phyloP scores from a whole-genome alignment of 148 eudicot genomes.

The Hydrangea macrophylla region DNA sequence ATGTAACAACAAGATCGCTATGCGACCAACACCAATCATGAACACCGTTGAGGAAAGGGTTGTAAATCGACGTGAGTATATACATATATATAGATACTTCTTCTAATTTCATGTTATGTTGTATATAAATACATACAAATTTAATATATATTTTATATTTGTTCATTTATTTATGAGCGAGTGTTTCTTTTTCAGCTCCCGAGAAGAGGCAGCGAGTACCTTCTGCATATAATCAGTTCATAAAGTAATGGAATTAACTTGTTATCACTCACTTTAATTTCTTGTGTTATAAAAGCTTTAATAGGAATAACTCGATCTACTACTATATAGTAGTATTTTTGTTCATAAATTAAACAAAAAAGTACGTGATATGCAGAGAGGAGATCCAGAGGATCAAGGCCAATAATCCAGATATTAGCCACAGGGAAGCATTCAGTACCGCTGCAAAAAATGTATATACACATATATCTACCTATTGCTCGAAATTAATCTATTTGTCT shows the following conservation, averaged over 20 bases:
- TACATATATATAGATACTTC: neutral
- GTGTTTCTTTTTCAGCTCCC: conserved; percentile 54
- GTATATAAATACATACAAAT: no score
- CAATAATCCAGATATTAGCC: conserved; percentile 84
- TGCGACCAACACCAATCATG: conserved; percentile 31
- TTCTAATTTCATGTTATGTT: no score
- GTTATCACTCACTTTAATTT: neutral
- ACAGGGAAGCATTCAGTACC: conserved; percentile 92
- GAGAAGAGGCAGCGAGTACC: conserved; percentile 98
- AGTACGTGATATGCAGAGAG: conserved; percentile 41
- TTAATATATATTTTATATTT: no score
- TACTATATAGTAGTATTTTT: no score
- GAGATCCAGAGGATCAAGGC: conserved; percentile 93
- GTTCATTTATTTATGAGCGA: neutral
- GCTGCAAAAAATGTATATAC: conserved; percentile 89
- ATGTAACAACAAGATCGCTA: conserved; percentile 31
- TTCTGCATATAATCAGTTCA: conserved; percentile 92
- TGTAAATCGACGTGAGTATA: conserved; percentile 58
- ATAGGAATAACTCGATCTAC: neutral
- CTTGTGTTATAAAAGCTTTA: neutral
- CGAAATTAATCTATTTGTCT: no score
- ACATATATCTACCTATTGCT: no score
- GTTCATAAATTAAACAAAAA: neutral
- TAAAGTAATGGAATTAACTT: conserved; percentile 63
- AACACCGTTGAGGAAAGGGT: conserved; percentile 32